These are phyloP conservation scores for Cubamyces lactineus DNA, from an alignment of 768 basidiomycete genomes.

Conservation along the genomic window DNA sequence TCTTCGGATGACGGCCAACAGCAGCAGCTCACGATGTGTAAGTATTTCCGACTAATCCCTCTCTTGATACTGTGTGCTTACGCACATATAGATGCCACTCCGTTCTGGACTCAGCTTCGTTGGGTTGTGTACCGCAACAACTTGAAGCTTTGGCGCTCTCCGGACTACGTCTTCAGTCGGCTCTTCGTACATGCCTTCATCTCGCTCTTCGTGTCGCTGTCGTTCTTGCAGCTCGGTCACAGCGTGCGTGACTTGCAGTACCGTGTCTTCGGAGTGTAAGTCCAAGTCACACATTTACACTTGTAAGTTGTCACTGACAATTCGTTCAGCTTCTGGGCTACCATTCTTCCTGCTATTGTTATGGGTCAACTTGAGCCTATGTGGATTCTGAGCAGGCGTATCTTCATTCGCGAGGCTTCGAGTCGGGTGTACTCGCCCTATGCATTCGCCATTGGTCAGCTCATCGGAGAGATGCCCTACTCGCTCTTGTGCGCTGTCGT, in stretches of 20 bases:
- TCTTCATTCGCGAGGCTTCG: slow-evolving; percentile 62
- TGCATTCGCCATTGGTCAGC: slow-evolving; percentile 82
- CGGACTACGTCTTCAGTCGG: slow-evolving; percentile 84
- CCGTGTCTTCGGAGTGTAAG: slow-evolving; percentile 78
- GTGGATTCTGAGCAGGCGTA: slow-evolving; percentile 73
- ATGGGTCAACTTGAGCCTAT: slow-evolving; percentile 83
- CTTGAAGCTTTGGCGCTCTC: slow-evolving; percentile 76
- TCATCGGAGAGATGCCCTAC: slow-evolving; percentile 82
- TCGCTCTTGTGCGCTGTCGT: slow-evolving; percentile 67
- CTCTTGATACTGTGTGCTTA: not conserved
- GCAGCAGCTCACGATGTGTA: slow-evolving; percentile 27
- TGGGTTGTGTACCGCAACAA: slow-evolving; percentile 70
- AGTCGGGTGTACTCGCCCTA: slow-evolving; percentile 86
- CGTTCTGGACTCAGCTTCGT: slow-evolving; percentile 74
- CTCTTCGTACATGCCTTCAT: slow-evolving; percentile 76
- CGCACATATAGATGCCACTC: slow-evolving; percentile 60
- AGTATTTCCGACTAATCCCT: not conserved
- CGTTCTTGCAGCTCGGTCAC: slow-evolving; percentile 75
- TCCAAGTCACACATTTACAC: slow-evolving; percentile 10
- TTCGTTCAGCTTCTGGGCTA: slow-evolving; percentile 60
- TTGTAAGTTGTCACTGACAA: not conserved
- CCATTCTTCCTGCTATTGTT: slow-evolving; percentile 71
- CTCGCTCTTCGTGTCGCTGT: slow-evolving; percentile 72
- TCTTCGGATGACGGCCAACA: not conserved
- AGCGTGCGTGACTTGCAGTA: slow-evolving; percentile 73